These are phyloP conservation scores for Torulaspora quercuum DNA, from an alignment of 805 yeast species.

Conservation along the genomic window DNA sequence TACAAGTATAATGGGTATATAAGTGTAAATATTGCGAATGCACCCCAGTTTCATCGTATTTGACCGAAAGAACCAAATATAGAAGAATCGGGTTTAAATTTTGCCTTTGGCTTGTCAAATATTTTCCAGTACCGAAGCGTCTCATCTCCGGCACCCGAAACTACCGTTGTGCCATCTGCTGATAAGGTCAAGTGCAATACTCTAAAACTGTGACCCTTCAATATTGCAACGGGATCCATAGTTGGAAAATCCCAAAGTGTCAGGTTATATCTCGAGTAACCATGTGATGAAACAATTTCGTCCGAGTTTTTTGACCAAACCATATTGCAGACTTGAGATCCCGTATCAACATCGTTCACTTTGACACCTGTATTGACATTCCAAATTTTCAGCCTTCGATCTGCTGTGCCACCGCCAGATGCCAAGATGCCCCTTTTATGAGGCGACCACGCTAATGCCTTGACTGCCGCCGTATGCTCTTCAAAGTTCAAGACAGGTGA, in stretches of 20 bases:
- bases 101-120: slow-evolving; percentile 69
- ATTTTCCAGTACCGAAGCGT: slow-evolving; percentile 94
- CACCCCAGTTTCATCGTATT: slow-evolving; percentile 49
- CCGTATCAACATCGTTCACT: slow-evolving; percentile 82
- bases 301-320: slow-evolving; percentile 90
- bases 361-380: slow-evolving; percentile 76
- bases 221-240: slow-evolving; percentile 85
- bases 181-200: slow-evolving; percentile 86
- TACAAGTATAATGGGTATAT: neutral
- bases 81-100: slow-evolving; percentile 57
- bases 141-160: slow-evolving; percentile 98
- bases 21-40: slow-evolving; percentile 1
- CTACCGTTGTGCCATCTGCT: slow-evolving; percentile 95
- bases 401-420: slow-evolving; percentile 96
- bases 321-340: slow-evolving; percentile 93
- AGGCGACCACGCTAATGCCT: slow-evolving; percentile 97
- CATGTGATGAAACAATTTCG: slow-evolving; percentile 92
- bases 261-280: slow-evolving; percentile 85
- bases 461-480: slow-evolving; percentile 93
- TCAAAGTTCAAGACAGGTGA: slow-evolving; percentile 67
- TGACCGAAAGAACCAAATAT: slow-evolving; percentile 73
- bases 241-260: slow-evolving; percentile 92
- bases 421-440: slow-evolving; percentile 93
- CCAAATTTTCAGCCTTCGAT: slow-evolving; percentile 87
- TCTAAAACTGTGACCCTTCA: slow-evolving; percentile 91